Evolutionary conservation across 768 basidiomycete genomes (phyloP), one percentile per base, ranked within the genome.

Genomic region (Mycena rebaudengoi): DNA sequence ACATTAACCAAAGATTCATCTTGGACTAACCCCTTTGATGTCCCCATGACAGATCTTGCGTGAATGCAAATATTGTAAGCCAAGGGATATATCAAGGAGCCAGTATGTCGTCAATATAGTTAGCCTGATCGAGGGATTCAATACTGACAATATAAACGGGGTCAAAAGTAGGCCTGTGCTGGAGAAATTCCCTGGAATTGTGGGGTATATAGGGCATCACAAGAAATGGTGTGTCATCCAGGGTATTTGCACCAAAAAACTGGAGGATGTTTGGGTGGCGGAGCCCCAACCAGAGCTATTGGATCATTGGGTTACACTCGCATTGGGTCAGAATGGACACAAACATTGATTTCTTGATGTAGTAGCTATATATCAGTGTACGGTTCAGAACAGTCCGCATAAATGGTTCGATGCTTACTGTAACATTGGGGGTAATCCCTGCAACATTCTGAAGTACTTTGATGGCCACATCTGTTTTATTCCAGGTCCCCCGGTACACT

Each of bases 261-360:
- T 62, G 88, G 40, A 92, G 90, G 67, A 92, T 90, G 64, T 92
- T 85, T 30, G 89, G 86, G 73, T 92, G 91, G 64, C 92, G 91
- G 40, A 92, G 76, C 7, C 33, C 49, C 32, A 40, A 37, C 57
- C 57, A 59, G 23, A 59, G 25, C 57, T 59, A 39, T 28, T 1
- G 12, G 23, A n/a, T 29, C 7, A 7, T 35, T 25, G 28, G 28
- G 39, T 20, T 29, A 10, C 25, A n/a, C 32, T 54, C 5, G 6
- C 40, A 6, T 23, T 6, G 32, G 37, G 2, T 50, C 2, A 21
- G 16, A 12, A 63, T 91, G 89, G 32, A 23, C 14, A n/a, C 30
- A 25, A 7, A 58, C 46, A 41, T 46, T 25, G 29, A 48, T 59
- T 59, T 59, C 57, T 21, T 49, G 26, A 11, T 16, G 57, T 10